phyloP scores from a whole-genome alignment of 2,329 filamentous ascomycete genomes.

The Mollisiaceae sp. region DNA sequence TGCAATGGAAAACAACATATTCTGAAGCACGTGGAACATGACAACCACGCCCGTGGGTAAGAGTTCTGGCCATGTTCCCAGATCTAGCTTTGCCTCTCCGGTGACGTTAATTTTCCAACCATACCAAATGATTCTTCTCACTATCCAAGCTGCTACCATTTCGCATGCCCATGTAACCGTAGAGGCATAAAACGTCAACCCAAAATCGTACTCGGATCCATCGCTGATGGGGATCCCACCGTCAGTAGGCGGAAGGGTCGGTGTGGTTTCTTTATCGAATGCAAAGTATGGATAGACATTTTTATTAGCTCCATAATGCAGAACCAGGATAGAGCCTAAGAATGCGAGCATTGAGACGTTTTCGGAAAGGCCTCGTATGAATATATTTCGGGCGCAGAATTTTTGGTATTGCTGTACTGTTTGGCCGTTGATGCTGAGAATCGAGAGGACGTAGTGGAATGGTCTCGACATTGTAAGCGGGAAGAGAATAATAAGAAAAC shows the following conservation, averaged over 20 bases:
- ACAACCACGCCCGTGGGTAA: conserved; percentile 69
- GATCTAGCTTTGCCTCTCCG: conserved; percentile 66
- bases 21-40: conserved; percentile 71
- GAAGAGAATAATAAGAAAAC: conserved; percentile 65
- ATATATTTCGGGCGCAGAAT: conserved; percentile 68
- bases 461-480: conserved; percentile 66
- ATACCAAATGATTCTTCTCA: conserved; percentile 61
- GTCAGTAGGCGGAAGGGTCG: conserved; percentile 8
- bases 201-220: conserved; percentile 60
- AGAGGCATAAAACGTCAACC: conserved; percentile 66
- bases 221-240: conserved; percentile 31
- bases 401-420: conserved; percentile 69
- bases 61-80: conserved; percentile 70
- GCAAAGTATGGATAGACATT: conserved; percentile 73
- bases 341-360: conserved; percentile 73
- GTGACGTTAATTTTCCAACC: conserved; percentile 67
- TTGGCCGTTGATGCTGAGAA: conserved; percentile 62
- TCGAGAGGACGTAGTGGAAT: conserved; percentile 60
- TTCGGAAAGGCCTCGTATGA: conserved; percentile 69
- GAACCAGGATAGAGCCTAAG: conserved; percentile 66
- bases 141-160: conserved; percentile 63
- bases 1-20: conserved; percentile 74
- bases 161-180: conserved; percentile 71
- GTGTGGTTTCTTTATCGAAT: conserved; percentile 53
- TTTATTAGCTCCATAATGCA: conserved; percentile 71